Base-by-base conservation (phyloP, 495 filamentous ascomycete genomes). In the Neurospora sp. region DNA sequence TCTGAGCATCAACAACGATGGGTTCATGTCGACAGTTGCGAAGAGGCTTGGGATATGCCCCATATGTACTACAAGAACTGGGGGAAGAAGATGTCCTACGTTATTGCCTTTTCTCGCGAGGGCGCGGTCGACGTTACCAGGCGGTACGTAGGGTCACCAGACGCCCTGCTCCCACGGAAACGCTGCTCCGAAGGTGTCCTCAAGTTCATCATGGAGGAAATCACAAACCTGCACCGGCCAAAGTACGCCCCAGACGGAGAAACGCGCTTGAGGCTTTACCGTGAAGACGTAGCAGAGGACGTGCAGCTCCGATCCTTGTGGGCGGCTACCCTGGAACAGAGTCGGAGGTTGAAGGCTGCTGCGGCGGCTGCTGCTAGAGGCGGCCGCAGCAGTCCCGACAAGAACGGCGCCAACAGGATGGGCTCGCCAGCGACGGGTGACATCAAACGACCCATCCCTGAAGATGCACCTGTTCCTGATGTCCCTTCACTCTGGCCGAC, bases 21-120 rank as follows among this genome's bases (percentile, higher is more conserved):
- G 96, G 86, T 99, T n/a, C 96, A 98, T 75, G 94, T 98, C 22
- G 96, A 99, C 79, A 89, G 90, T 11, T 98, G 94, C 79, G 96
- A 99, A 79, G 96, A 94, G 76, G 89, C 91, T 3, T 99, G 94
- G 93, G 95, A 99, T 79, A 94, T 96, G 75, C 96, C 96, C 20
- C 87, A 92, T 48, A 85, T 99, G 39, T 99, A 99, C 81, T 87
- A 94, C 8, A 94, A 98, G 81, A 96, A 93, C 73, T 99, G 96
- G 96, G 88, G 90, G 70, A 93, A 94, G 81, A 95, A 96, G 83
- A 90, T 98, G 83, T 92, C 93, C 0, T 99, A 99, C 83, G 97
- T 94, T 83, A 89, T 99, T 73, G 96, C 96, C 46, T 99, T 99
- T 81, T 96, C 93, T 44, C 93, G 92, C 74, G 96, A 99, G 75